Evolutionary conservation across 192 early-diverging fungal species (phyloP).

Genomic region (Pecoramyces ruminantium): DNA sequence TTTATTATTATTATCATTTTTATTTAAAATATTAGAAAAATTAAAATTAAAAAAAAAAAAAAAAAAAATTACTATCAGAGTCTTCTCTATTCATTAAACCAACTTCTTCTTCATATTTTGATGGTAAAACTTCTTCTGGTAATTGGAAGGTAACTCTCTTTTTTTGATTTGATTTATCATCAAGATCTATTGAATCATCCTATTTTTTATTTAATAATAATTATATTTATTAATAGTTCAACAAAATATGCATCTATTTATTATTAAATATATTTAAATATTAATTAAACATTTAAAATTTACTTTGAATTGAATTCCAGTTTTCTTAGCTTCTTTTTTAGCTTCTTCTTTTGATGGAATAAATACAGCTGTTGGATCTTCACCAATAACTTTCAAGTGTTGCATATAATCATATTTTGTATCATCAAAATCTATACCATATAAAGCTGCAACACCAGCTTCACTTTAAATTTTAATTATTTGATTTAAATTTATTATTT

Average conservation of each 20-base stretch:
- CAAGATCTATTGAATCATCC: conserved; percentile 4
- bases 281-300: no score
- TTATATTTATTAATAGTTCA: no score
- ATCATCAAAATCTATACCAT: conserved; percentile 84
- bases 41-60: no score
- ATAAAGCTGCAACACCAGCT: conserved; percentile 60
- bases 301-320: conserved; percentile 20
- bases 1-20: no score
- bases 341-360: conserved; percentile 32
- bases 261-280: no score
- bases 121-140: conserved; percentile 61
- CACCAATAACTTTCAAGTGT: conserved; percentile 74
- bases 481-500: no score
- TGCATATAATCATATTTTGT: conserved; percentile 85
- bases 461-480: conserved; percentile 15
- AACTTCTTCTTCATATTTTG: conserved; percentile 45
- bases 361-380: conserved; percentile 53
- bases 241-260: no score
- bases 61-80: conserved; percentile 10
- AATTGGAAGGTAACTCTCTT: conserved; percentile 31
- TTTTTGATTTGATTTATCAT: background rate
- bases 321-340: conserved; percentile 16
- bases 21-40: no score
- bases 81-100: conserved; percentile 50
- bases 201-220: no score